Evolutionary conservation across 1,284 basidiomycete species (phyloP).

Genomic region (Malassezia equina): DNA sequence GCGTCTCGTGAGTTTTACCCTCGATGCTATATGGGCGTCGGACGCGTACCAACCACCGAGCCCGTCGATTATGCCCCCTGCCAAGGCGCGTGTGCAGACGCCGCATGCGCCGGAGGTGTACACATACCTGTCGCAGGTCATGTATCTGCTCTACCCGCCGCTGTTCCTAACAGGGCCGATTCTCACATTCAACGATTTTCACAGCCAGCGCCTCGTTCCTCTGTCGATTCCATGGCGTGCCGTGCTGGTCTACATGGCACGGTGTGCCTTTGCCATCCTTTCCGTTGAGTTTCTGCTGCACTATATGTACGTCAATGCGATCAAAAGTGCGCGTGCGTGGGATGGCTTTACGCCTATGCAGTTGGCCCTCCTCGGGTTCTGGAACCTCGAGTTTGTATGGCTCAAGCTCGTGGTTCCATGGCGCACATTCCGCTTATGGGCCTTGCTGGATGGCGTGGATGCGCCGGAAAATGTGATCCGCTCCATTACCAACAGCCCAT

Average conservation of each 20-base stretch:
- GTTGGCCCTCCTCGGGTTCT: conserved; percentile 86
- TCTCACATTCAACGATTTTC: conserved; percentile 88
- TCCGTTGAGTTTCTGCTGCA: conserved; percentile 88
- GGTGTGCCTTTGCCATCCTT: conserved; percentile 64
- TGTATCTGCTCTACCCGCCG: conserved; percentile 78
- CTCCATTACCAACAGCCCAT: conserved; percentile 98
- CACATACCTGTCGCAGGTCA: conserved; percentile 56
- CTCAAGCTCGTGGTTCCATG: conserved; percentile 95
- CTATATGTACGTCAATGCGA: conserved; percentile 91
- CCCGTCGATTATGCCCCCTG: not conserved
- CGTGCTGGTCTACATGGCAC: conserved; percentile 56
- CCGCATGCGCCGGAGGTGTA: conserved; percentile 52
- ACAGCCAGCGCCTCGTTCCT: conserved; percentile 64
- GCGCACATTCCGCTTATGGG: conserved; percentile 96
- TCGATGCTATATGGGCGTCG: conserved; percentile 76
- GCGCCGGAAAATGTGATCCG: conserved; percentile 97
- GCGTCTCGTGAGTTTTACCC: conserved; percentile 77
- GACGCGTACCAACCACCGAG: not conserved
- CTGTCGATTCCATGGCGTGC: conserved; percentile 48
- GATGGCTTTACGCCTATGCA: conserved; percentile 64
- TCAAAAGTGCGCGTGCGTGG: conserved; percentile 73
- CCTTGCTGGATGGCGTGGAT: conserved; percentile 75
- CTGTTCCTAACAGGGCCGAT: conserved; percentile 94
- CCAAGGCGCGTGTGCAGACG: conserved; percentile 18
- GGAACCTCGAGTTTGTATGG: conserved; percentile 95